Base-by-base conservation (phyloP, 1,284 basidiomycete genomes). In the Jaminaea rosea region DNA sequence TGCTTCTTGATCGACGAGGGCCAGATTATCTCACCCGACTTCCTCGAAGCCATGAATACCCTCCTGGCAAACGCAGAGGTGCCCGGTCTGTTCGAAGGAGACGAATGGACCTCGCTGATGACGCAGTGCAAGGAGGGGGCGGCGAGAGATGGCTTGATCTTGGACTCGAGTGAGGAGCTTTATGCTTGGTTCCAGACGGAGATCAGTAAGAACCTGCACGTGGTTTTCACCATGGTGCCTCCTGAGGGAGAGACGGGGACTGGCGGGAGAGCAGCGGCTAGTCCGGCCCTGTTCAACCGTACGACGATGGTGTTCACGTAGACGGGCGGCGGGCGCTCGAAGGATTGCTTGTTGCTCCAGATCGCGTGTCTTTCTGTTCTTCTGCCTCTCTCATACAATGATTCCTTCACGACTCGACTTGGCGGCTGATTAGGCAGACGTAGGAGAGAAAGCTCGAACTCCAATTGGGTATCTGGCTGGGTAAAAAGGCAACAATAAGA, bases 1-100 rank as follows among this genome's bases (percentile, higher is more conserved):
- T 97, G 91, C 73, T 99, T 98, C 80, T 97, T 98, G 76, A 97
- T 99, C 39, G 94, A 99, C 75, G 94, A 99, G 75, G 94, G 90
- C 1, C 98, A 99, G 69, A 92, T 98, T 26, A 84, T 97, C 32
- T 93, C 98, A 74, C 91, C 94, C 4, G 94, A 94, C 51, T 97
- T 98, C 80, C 78, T 99, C 56, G 94, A 99, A 74, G 84, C 94
- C 28, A 97, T 99, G 90, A 99, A 99, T 75, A 99, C 92, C 0
- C 82, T 99, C 3, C 82, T 99, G 11, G 96, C 94, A 34, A 99
- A 99, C 68, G 93, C 93, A n/a, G 94, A 99, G 75, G 93, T 99
- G 15, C 94, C 94, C 0, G 94, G 96, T 73, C 80, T 99, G 11
- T 99, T 98, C 69, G 70, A 73, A 37, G 68, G 63, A 11, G 94